Evolutionary conservation across 768 basidiomycete genomes (phyloP).

Genomic region (Lactifluus subvellereus): DNA sequence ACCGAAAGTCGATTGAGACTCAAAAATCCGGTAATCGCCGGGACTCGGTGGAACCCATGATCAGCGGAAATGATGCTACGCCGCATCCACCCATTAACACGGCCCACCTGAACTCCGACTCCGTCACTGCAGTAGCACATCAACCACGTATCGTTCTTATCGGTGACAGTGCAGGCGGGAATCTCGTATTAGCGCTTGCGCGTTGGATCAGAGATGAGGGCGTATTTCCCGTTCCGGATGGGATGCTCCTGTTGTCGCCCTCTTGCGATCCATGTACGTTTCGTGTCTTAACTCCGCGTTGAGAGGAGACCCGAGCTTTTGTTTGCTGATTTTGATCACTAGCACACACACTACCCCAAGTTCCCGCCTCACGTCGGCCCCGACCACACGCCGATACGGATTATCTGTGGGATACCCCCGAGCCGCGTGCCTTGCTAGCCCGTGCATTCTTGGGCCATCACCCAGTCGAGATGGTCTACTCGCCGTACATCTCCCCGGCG

Average conservation of each 20-base stretch:
- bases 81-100: neutral
- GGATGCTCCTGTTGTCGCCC: slow-evolving; percentile 42
- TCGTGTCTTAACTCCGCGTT: slow-evolving; percentile 18
- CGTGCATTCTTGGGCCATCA: slow-evolving; percentile 48
- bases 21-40: neutral
- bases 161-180: slow-evolving; percentile 53
- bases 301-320: slow-evolving; percentile 23
- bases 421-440: slow-evolving; percentile 46
- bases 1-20: neutral
- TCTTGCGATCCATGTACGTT: slow-evolving; percentile 35
- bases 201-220: slow-evolving; percentile 51
- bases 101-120: neutral
- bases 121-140: slow-evolving; percentile 22
- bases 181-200: slow-evolving; percentile 45
- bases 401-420: slow-evolving; percentile 49
- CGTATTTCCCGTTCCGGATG: slow-evolving; percentile 40
- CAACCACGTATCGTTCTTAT: slow-evolving; percentile 39
- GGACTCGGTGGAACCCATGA: slow-evolving; percentile 7
- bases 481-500: slow-evolving; percentile 33
- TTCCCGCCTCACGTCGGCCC: slow-evolving; percentile 44
- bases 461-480: slow-evolving; percentile 32
- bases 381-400: slow-evolving; percentile 45
- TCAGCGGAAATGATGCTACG: slow-evolving; percentile 20
- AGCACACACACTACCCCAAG: slow-evolving; percentile 45
- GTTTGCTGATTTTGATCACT: neutral